Base-by-base conservation (phyloP, 2,329 filamentous ascomycete genomes). In the Penicillium digitatum region DNA sequence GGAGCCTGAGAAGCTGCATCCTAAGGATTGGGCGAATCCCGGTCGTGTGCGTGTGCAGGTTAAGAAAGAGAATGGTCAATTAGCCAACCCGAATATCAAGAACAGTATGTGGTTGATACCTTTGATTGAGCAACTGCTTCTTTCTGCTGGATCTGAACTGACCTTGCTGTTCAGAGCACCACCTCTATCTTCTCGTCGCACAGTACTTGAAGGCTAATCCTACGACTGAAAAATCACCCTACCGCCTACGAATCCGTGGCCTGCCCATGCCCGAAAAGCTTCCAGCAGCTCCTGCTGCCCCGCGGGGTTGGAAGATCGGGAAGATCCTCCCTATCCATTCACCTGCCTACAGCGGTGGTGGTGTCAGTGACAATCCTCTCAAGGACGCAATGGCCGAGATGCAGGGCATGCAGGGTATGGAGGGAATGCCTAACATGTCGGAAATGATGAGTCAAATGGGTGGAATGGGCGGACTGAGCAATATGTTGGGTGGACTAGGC, bases 341-440 rank as follows among this genome's bases (percentile, higher is more conserved):
- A 59, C 86, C 92, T 0, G 94, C 91, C 18, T 82, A 97, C 75
- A 94, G 89, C 51, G 94, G 94, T 9, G 94, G 94, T 11, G 94
- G 94, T 34, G 90, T 97, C 11, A 92, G 86, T 59, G 94, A 99
- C 73, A 95, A 97, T 69, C 84, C 96, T 58, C 86, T 97, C 68
- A 90, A 94, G 78, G 92, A 96, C 64, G 95, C 96, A 81, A 96
- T 97, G 92, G 87, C 86, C 68, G 90, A 95, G 77, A 95, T 97
- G 90, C 79, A 82, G 61, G 78, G 77, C 62, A 70, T 75, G 61
- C 67, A 70, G 55, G 74, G 74, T 5, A 73, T 73, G 48, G 71
- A 70, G 1, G 67, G 65, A 32, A 78, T 82, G 74, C 78, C 81
- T 55, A 78, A 78, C 7, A 82, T 83, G 76, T 76, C 78, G 4